Evolutionary conservation across 2,329 filamentous ascomycete genomes (phyloP), one percentile per base, ranked within the genome.

Genomic region (Alternaria triticimaculans): DNA sequence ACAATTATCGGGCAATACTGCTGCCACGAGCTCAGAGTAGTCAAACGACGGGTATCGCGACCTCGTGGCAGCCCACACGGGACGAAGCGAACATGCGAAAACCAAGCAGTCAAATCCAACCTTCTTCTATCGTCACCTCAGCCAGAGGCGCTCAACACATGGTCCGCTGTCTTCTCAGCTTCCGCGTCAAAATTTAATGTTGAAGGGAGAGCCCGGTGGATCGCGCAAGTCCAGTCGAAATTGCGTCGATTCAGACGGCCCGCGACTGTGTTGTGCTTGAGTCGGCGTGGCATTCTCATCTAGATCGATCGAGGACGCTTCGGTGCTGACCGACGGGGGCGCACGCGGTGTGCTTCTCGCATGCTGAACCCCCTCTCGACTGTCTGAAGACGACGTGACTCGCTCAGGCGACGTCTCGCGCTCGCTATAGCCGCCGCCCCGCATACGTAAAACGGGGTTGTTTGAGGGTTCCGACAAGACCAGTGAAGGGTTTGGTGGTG

Each of bases 191-290:
- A 80, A 80, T 51, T 79, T 78, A 62, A 80, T 76, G 60, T 78
- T 76, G 66, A 80, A 80, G 43, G 78, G 78, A 18, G 78, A 80
- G 63, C 73, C 76, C 46, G 78, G 78, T 43, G 75, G 76, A 57
- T 79, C 77, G 61, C 64, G 76, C 59, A 79, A 62, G 44, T 78
- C 76, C 43, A 79, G 66, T 58, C 77, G 72, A 60, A 78, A 79
- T 50, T 78, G 73, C 54, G 66, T 75, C 53, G 66, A 72, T 46
- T 78, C 74, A 14, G 76, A 78, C 10, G 67, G 67, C 15, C 69
- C 74, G 43, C 76, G 76, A 55, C 55, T 72, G 55, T 79, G 77
- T 55, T 75, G 70, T 12, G 73, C 75, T 63, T 79, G 76, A 12
- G 76, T 79, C 11, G 76, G 78, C 43, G 76, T 78, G 23, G 75